Conservation (phyloP, 345 rosid species). For the Corchorus capsularis region DNA sequence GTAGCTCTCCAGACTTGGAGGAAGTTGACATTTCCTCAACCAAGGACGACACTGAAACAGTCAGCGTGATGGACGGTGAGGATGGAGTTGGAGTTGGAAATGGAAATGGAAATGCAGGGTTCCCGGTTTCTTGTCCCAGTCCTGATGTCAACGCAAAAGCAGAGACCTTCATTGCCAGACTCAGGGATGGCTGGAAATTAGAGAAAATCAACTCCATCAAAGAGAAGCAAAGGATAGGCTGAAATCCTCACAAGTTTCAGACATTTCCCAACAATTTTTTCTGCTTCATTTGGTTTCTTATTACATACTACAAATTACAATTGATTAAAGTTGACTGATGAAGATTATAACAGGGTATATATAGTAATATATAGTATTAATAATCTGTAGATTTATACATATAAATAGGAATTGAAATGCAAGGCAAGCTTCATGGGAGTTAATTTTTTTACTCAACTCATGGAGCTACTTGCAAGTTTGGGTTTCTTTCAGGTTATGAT, state of each 20-base stretch:
- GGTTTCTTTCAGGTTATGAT: background rate
- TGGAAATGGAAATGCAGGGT: conserved; percentile 18
- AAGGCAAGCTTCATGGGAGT: background rate
- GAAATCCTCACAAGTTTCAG: background rate
- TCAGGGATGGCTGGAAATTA: conserved; percentile 70
- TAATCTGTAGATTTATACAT: background rate
- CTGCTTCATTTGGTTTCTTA: conserved; percentile 9
- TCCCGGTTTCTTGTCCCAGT: conserved; percentile 58
- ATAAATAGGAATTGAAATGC: background rate
- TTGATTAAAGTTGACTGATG: background rate
- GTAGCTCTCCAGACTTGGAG: conserved; percentile 65
- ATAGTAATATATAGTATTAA: background rate
- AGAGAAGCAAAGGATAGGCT: conserved; percentile 33
- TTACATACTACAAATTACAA: background rate
- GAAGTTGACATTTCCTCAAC: conserved; percentile 26
- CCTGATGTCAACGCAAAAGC: conserved; percentile 87
- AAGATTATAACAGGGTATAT: background rate
- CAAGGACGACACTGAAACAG: conserved; percentile 23
- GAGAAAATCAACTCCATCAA: conserved; percentile 73
- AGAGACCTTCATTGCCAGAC: conserved; percentile 81
- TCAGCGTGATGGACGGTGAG: conserved; percentile 32
- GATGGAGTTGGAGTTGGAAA: conserved; percentile 27
- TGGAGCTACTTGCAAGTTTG: conserved; percentile 13
- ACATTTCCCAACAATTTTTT: background rate
- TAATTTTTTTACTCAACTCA: conserved; percentile 12